These are phyloP conservation scores for Ramichloridium luteum DNA, from an alignment of 2,329 filamentous ascomycete species.

Conservation along the genomic window DNA sequence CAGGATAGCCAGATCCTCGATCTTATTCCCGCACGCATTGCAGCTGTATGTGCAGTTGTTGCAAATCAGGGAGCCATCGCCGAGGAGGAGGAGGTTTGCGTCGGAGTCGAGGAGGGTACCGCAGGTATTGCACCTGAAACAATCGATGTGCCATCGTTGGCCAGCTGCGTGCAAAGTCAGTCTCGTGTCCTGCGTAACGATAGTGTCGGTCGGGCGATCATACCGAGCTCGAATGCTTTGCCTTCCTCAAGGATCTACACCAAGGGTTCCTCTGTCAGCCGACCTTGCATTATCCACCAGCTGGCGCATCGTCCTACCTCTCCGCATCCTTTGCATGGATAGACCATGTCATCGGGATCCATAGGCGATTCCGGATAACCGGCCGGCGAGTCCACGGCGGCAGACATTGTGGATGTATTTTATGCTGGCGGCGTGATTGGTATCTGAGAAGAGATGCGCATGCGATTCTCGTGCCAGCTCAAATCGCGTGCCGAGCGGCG, in stretches of 20 bases:
- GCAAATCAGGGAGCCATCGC: slow-evolving; percentile 95
- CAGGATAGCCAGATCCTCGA: slow-evolving; percentile 92
- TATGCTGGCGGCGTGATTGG: too few species aligned
- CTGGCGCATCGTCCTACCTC: too few species aligned
- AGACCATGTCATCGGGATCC: slow-evolving; percentile 67
- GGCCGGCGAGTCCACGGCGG: slow-evolving; percentile 42
- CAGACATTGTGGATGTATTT: slow-evolving; percentile 7
- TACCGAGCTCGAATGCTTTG: slow-evolving; percentile 95
- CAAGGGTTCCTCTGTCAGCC: too few species aligned
- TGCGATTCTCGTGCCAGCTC: too few species aligned
- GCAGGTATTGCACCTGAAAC: slow-evolving; percentile 74
- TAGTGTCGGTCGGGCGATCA: slow-evolving; percentile 23
- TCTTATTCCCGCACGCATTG: slow-evolving; percentile 92
- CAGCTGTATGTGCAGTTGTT: slow-evolving; percentile 99
- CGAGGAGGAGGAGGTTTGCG: slow-evolving; percentile 89
- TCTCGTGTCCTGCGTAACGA: too few species aligned
- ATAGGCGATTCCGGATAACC: slow-evolving; percentile 53
- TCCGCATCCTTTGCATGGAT: slow-evolving; percentile 85
- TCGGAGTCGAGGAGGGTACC: slow-evolving; percentile 93
- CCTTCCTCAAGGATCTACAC: slow-evolving; percentile 95
- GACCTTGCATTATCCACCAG: too few species aligned
- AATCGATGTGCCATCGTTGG: slow-evolving; percentile 67
- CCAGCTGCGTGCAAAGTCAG: slow-evolving; percentile 13
- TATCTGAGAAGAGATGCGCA: too few species aligned
- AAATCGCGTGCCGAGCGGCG: too few species aligned